Evolutionary conservation across 75 land plant genomes (phyloP).

Genomic region (Pseudotsuga menziesii): DNA sequence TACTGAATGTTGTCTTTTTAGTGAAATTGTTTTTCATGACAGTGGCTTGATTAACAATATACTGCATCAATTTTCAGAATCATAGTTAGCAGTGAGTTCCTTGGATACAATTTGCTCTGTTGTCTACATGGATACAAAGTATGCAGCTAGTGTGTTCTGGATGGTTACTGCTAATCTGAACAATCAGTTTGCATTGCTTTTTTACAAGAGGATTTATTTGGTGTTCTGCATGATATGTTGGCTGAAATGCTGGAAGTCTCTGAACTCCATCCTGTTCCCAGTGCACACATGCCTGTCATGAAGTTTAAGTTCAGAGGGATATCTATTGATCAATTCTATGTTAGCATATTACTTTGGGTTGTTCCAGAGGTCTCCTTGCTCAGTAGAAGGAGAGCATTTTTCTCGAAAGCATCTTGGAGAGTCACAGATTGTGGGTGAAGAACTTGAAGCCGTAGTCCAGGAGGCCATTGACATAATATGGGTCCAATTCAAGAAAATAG

Average conservation of each 20-base stretch:
- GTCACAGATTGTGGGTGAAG: slow-evolving; percentile 5
- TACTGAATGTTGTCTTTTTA: background rate
- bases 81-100: background rate
- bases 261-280: slow-evolving; percentile 50
- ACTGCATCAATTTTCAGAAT: background rate
- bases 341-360: slow-evolving; percentile 35
- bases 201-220: slow-evolving; percentile 41
- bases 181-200: background rate
- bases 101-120: background rate
- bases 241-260: slow-evolving; percentile 28
- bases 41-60: background rate
- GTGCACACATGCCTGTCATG: slow-evolving; percentile 47
- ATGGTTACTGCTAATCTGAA: background rate
- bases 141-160: background rate
- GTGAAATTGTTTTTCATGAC: background rate
- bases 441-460: slow-evolving; percentile 10
- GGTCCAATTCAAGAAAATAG: slow-evolving; percentile 32
- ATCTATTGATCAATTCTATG: slow-evolving; percentile 41
- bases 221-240: slow-evolving; percentile 29
- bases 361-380: slow-evolving; percentile 23
- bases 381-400: too few species aligned
- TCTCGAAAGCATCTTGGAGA: too few species aligned
- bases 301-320: slow-evolving; percentile 45
- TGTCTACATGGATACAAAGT: background rate
- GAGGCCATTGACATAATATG: slow-evolving; percentile 9